A percentile compares a stretch with the other conserved stretches of the same genome.
Evolutionary conservation across 257 asterid genomes (phyloP).

Genomic region (Solanum habrochaites): DNA sequence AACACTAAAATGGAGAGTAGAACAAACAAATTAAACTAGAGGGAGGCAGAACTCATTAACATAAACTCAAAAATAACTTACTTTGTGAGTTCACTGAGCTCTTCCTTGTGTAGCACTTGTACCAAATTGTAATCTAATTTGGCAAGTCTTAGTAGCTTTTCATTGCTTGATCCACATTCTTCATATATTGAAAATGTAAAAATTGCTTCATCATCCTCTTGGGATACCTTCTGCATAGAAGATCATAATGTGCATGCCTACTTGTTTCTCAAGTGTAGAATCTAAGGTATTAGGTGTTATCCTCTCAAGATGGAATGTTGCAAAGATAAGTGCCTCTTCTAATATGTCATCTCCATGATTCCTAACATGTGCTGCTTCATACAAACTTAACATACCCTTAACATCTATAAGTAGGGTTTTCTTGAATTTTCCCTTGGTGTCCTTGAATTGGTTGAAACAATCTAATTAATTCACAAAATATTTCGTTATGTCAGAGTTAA

Average conservation of each 20-base stretch:
- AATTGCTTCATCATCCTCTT: constrained; percentile 20
- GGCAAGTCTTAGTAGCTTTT: constrained; percentile 14
- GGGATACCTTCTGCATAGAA: constrained; percentile 16
- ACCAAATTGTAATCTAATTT: constrained; percentile 22
- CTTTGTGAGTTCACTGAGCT: constrained; percentile 19
- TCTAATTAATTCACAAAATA: not conserved
- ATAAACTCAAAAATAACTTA: not conserved
- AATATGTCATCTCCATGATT: not conserved
- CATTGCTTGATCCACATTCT: constrained; percentile 4
- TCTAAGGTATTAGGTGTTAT: not conserved
- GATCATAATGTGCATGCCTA: not conserved
- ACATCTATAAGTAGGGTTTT: not conserved
- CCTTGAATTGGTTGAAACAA: not conserved
- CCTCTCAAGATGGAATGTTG: not conserved
- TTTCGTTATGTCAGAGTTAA: not conserved
- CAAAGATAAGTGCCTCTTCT: not conserved
- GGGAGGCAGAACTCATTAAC: not conserved
- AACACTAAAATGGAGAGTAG: not conserved
- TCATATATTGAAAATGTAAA: constrained; percentile 15
- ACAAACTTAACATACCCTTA: not conserved
- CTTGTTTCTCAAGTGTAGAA: not conserved
- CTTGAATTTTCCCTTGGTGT: not conserved
- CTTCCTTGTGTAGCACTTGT: constrained; percentile 21
- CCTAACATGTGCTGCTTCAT: not conserved
- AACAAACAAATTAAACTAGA: not conserved